Evolutionary conservation across 805 yeast species (phyloP).

Genomic region (Candida khao-thaluensis): DNA sequence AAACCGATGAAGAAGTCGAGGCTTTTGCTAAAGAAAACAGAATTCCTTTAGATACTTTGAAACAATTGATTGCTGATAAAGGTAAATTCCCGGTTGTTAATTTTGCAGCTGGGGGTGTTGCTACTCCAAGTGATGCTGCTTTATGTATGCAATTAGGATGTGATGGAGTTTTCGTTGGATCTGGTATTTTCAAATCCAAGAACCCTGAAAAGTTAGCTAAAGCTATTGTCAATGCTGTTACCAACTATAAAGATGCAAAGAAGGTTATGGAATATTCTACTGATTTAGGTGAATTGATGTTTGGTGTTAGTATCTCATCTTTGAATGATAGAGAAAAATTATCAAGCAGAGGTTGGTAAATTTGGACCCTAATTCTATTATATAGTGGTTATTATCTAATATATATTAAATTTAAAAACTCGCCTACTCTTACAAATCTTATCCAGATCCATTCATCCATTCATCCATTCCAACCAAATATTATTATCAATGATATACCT

Average conservation of each 20-base stretch:
- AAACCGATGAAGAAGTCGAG: conserved; percentile 45
- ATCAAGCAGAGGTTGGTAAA: conserved; percentile 55
- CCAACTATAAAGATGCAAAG: conserved; percentile 61
- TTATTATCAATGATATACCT: no score
- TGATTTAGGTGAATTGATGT: conserved; percentile 74
- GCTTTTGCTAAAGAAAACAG: conserved; percentile 55
- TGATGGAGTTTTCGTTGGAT: conserved; percentile 39
- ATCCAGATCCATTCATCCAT: no score
- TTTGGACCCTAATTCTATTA: no score
- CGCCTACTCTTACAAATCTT: no score
- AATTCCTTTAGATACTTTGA: conserved; percentile 56
- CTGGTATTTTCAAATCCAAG: conserved; percentile 74
- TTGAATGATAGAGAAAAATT: conserved; percentile 47
- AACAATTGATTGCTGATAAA: conserved; percentile 45
- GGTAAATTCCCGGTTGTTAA: conserved; percentile 79
- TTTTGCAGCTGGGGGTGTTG: conserved; percentile 88
- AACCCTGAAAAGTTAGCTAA: conserved; percentile 71
- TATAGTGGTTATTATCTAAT: no score
- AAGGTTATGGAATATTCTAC: conserved; percentile 64
- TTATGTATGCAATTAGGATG: conserved; percentile 55
- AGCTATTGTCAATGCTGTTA: conserved; percentile 80
- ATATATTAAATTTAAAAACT: no score
- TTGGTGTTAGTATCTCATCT: conserved; percentile 60
- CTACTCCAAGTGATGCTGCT: conserved; percentile 87
- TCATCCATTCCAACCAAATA: no score